Conservation (phyloP, 2,329 filamentous ascomycete genomes). For the Colletotrichum nymphaeae region DNA sequence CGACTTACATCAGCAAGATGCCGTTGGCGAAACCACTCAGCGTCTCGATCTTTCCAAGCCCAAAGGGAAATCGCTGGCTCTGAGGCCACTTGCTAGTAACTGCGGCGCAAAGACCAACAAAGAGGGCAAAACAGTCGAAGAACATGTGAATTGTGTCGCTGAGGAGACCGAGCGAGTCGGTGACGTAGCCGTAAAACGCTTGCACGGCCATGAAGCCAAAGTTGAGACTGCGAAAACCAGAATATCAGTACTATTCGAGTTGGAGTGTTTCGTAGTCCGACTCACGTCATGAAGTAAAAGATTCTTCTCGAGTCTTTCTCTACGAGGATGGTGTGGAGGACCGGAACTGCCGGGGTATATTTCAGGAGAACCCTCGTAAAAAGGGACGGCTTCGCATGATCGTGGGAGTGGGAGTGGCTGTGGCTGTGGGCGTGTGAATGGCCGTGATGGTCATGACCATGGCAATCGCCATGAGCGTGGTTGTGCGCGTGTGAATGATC, state of each 20-base stretch:
- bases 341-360: constrained; percentile 76
- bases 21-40: constrained; percentile 97
- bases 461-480: constrained; percentile 40
- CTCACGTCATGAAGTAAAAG: constrained; percentile 95
- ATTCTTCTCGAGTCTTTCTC: constrained; percentile 95
- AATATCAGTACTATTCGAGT: constrained; percentile 28
- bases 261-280: constrained; percentile 10
- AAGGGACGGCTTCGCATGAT: constrained; percentile 66
- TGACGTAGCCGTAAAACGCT: constrained; percentile 92
- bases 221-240: constrained; percentile 74
- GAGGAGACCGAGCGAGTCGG: constrained; percentile 92
- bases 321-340: constrained; percentile 85
- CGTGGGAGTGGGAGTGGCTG: constrained; percentile 47
- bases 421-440: constrained; percentile 41
- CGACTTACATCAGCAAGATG: constrained; percentile 84
- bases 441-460: constrained; percentile 45
- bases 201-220: constrained; percentile 96
- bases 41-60: constrained; percentile 96
- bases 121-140: constrained; percentile 93
- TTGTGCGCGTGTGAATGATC: constrained; percentile 38
- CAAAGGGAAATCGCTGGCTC: constrained; percentile 89
- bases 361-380: constrained; percentile 81
- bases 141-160: constrained; percentile 99
- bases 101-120: constrained; percentile 89
- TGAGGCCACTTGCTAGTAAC: constrained; percentile 98